Base-by-base conservation (phyloP, 2,329 filamentous ascomycete species). In the Fusarium sarcochroum region DNA sequence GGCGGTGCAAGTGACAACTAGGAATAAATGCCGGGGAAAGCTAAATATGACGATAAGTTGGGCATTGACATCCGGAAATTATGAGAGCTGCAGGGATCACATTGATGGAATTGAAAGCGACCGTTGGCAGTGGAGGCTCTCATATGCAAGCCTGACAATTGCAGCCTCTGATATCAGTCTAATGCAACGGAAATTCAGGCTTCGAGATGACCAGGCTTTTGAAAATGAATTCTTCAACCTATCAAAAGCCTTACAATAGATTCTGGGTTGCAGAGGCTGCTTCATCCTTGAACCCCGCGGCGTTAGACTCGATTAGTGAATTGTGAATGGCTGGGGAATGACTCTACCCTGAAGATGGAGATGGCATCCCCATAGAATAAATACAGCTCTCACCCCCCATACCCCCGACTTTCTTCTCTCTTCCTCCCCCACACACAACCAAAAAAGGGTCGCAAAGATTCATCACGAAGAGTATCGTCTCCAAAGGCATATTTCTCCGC, bases 391-490 rank as follows among this genome's bases (percentile, higher is more conserved):
- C 27, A 37, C 61, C 59, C 57, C 56, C 66, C 61, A 41, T 27
- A 69, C 49, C 59, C 50, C 47, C 50, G 55, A 45, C 46, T 21
- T 17, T 61, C 51, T 59, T 76, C 75, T 76, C 68, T 81, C 78
- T 81, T 79, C 78, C 81, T 80, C 79, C 81, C 81, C 82, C 84
- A 85, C 84, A 84, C 84, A 80, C 82, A 78, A 83, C 80, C 84
- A 81, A 80, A 79, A 80, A 80, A 81, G 85, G 86, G 86, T 84
- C 85, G 86, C 86, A 88, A 88, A 88, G 80, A 72, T 73, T 80
- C 78, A 80, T 78, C 77, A 79, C 75, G 80, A 81, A 82, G 83
- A 81, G 23, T 84, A 81, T 84, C 83, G 83, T 82, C 82, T 58
- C 83, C 76, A 67, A 48, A 78, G 78, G 70, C 73, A 76, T 79